These are phyloP conservation scores for Deinandra increscens DNA, from an alignment of 129 eudicot species.

Conservation along the genomic window DNA sequence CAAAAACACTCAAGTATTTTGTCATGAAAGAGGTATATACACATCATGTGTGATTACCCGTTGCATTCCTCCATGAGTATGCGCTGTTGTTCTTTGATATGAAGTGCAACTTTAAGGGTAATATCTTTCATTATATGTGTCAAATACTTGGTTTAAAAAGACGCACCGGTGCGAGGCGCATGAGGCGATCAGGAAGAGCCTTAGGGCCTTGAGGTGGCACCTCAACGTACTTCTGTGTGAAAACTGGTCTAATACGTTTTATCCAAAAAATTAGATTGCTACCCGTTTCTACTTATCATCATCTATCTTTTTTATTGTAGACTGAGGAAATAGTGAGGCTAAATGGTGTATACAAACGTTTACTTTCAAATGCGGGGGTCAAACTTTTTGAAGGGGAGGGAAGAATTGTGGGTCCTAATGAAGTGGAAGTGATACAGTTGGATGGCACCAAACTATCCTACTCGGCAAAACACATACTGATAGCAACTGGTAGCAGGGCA, in stretches of 20 bases:
- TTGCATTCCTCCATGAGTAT: not conserved
- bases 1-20: not conserved
- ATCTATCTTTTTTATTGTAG: conserved; percentile 41
- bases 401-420: conserved; percentile 80
- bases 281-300: conserved; percentile 10
- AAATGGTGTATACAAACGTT: conserved; percentile 74
- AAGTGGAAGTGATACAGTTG: conserved; percentile 77
- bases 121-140: not conserved
- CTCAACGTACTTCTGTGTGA: no score
- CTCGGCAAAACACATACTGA: conserved; percentile 78
- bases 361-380: conserved; percentile 87
- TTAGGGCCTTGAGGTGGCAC: no score
- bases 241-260: no score
- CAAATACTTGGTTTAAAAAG: not conserved
- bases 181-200: no score
- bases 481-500: conserved; percentile 95
- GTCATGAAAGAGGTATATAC: not conserved
- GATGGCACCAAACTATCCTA: conserved; percentile 79
- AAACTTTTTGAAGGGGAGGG: conserved; percentile 97
- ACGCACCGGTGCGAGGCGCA: no score
- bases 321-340: conserved; percentile 85
- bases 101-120: conserved; percentile 1
- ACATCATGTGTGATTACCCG: not conserved
- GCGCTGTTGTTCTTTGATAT: not conserved
- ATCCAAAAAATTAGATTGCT: no score